These are phyloP conservation scores for Leccinum variicolor DNA, from an alignment of 768 basidiomycete genomes.

Conservation along the genomic window DNA sequence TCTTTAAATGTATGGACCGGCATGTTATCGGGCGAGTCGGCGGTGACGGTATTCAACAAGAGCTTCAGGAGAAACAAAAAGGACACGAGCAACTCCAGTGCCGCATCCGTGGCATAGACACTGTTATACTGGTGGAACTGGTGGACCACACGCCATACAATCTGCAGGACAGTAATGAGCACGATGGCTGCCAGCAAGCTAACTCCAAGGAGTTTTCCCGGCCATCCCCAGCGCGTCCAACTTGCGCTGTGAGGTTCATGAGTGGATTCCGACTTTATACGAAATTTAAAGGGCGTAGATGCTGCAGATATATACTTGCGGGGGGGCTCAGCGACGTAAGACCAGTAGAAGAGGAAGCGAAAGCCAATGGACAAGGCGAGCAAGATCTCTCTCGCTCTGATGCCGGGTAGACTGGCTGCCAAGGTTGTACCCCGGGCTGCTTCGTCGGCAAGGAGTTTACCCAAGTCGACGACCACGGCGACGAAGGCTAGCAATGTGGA, in stretches of 20 bases:
- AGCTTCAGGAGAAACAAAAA: slow-evolving; percentile 61
- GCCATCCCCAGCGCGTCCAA: slow-evolving; percentile 63
- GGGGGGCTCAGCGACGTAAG: slow-evolving; percentile 58
- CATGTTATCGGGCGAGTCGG: slow-evolving; percentile 33
- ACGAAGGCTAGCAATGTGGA: slow-evolving; percentile 60
- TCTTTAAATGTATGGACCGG: slow-evolving; percentile 43
- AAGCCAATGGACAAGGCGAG: slow-evolving; percentile 55
- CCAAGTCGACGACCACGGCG: slow-evolving; percentile 61
- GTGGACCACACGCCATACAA: slow-evolving; percentile 55
- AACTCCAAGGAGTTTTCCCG: slow-evolving; percentile 54
- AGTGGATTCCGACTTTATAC: slow-evolving; percentile 12
- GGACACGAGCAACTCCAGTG: slow-evolving; percentile 56
- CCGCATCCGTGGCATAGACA: slow-evolving; percentile 56
- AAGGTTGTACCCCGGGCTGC: slow-evolving; percentile 22
- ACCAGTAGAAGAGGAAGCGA: slow-evolving; percentile 69
- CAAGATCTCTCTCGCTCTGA: slow-evolving; percentile 55
- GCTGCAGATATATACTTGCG: slow-evolving; percentile 30
- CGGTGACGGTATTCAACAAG: slow-evolving; percentile 50
- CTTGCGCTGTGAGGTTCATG: slow-evolving; percentile 48
- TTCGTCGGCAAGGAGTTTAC: slow-evolving; percentile 46
- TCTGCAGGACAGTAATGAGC: slow-evolving; percentile 53
- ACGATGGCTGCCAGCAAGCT: slow-evolving; percentile 42
- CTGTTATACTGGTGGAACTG: slow-evolving; percentile 36
- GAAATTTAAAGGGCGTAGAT: slow-evolving; percentile 13
- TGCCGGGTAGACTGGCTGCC: slow-evolving; percentile 29